Conservation (phyloP, 176 grass and related monocot species). For the Miscanthus lutarioriparius region DNA sequence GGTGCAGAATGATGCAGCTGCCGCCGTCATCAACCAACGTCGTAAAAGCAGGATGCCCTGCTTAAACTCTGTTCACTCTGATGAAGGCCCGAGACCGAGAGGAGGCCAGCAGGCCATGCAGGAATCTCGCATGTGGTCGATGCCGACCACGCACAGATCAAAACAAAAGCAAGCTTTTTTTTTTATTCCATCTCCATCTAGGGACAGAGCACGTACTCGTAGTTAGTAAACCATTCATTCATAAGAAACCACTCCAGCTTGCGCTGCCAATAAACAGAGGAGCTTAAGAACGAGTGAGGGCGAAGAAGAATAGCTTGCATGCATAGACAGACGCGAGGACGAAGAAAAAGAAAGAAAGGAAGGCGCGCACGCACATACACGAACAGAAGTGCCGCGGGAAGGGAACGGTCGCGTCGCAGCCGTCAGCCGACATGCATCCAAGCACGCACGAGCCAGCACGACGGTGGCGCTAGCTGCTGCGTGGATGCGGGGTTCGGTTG, state of each 20-base stretch:
- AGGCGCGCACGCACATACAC: not conserved
- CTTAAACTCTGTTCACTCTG: not conserved
- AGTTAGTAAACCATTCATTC: no score
- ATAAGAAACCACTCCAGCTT: no score
- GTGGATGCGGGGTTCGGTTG: not conserved
- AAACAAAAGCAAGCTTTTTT: not conserved
- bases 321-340: no score
- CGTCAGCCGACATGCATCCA: not conserved
- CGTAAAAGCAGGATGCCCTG: no score
- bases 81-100: not conserved
- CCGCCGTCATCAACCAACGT: no score
- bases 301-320: no score
- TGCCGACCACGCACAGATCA: constrained; percentile 26
- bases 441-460: not conserved
- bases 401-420: not conserved
- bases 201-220: not conserved
- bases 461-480: not conserved
- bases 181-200: not conserved
- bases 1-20: no score
- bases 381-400: constrained; percentile 12
- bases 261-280: no score
- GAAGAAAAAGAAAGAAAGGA: no score
- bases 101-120: not conserved
- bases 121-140: constrained; percentile 41
- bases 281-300: no score